Base-by-base conservation (phyloP, 768 basidiomycete genomes). In the Favolaschia claudopus region DNA sequence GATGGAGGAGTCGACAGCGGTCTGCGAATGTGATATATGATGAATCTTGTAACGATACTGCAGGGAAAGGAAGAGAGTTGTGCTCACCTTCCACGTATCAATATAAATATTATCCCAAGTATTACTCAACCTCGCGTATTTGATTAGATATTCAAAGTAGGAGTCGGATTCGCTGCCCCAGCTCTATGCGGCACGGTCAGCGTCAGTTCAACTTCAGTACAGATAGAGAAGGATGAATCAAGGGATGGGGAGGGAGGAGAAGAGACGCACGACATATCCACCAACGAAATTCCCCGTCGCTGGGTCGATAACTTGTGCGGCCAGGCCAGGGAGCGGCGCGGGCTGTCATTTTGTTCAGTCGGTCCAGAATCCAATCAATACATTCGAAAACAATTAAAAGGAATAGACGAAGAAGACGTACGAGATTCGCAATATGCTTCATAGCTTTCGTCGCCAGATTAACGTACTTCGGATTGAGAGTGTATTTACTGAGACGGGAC, bases 91-190 rank as follows among this genome's bases (percentile, higher is more conserved):
- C 91, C 91, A 92, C 0, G 85, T 81, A 63, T 89, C 80, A 12
- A 81, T 82, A 55, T 85, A 91, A 17, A 84, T 63, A 45, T 79
- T 76, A 70, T 91, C 82, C 46, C 84, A 63, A 17, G 87, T 87
- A 73, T 89, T 89, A 7, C 85, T 84, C 25, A 92, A 76, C 20
- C 88, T 86, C 4, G 89, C 77, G 54, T 79, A 83, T 67, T 92
- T 92, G 79, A 91, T 86, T 54, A 90, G 78, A 65, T 92, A 91
- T 69, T 92, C 91, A 58, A 88, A 87, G 73, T 86, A 92, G 58
- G 24, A n/a, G 47, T 57, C 47, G 0, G 22, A 25, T 19, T 45
- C 54, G 15, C 44, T 45, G 9, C 54, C 54, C 25, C n/a, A 38
- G n/a, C n/a, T n/a, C n/a, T n/a, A n/a, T n/a, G n/a, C n/a, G n/a